These are phyloP conservation scores for Bacidia gigantensis DNA, from an alignment of 495 filamentous ascomycete genomes.

Conservation along the genomic window DNA sequence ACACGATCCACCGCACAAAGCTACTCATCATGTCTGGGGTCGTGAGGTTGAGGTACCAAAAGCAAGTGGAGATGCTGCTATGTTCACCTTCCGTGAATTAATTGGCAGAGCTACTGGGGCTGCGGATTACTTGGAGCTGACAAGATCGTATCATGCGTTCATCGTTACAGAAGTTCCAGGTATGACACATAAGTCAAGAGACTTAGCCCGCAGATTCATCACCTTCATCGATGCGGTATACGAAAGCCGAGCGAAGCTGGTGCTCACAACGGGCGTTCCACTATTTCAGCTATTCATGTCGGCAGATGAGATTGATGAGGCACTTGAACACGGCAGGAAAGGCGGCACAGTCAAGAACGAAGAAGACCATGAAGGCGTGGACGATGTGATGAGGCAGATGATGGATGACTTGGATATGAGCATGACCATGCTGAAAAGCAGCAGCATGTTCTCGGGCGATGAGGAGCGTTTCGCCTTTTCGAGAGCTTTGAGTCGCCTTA, in stretches of 20 bases:
- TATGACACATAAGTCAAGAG: constrained; percentile 76
- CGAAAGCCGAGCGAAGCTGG: constrained; percentile 76
- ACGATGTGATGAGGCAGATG: constrained; percentile 72
- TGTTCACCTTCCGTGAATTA: constrained; percentile 81
- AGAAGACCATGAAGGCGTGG: constrained; percentile 45
- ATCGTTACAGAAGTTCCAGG: constrained; percentile 82
- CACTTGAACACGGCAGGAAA: constrained; percentile 24
- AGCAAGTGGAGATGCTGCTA: constrained; percentile 76
- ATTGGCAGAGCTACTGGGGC: constrained; percentile 79
- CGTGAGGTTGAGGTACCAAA: constrained; percentile 73
- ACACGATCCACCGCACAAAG: constrained; percentile 58
- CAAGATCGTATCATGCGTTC: constrained; percentile 81
- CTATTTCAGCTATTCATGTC: constrained; percentile 79
- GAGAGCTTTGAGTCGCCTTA: constrained; percentile 67
- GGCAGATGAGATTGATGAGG: constrained; percentile 51
- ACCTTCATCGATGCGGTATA: constrained; percentile 96
- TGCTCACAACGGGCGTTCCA: constrained; percentile 77
- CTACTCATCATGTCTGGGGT: constrained; percentile 85
- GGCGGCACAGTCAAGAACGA: constrained; percentile 19
- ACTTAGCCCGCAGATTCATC: constrained; percentile 85
- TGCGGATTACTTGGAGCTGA: constrained; percentile 89
- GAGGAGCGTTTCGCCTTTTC: constrained; percentile 97
- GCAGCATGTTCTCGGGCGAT: constrained; percentile 80
- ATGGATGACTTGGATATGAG: constrained; percentile 91
- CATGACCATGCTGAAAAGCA: constrained; percentile 72